Evolutionary conservation across 176 grass and related monocot species (phyloP).

Genomic region (Musa beccarii): DNA sequence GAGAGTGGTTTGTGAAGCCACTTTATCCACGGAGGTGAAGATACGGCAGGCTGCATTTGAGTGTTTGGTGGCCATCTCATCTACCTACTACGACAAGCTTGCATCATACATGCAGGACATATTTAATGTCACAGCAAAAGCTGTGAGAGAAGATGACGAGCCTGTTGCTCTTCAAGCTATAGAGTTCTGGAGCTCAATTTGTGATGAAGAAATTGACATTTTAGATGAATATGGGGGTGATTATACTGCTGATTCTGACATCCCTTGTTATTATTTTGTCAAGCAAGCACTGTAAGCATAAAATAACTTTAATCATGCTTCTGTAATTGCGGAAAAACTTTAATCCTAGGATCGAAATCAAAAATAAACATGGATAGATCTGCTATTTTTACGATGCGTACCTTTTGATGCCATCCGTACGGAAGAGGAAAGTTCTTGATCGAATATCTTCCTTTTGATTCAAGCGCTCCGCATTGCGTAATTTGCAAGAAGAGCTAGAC

Average conservation of each 20-base stretch:
- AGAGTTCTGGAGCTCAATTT: slow-evolving; percentile 14
- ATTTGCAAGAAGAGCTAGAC: no score
- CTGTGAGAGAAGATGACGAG: slow-evolving; percentile 17
- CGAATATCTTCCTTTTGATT: no score
- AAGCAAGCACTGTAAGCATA: slow-evolving; percentile 12
- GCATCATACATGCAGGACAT: slow-evolving; percentile 19
- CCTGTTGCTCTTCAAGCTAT: slow-evolving; percentile 19
- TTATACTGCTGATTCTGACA: slow-evolving; percentile 9
- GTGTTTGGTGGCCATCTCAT: slow-evolving; percentile 17
- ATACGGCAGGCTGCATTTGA: slow-evolving; percentile 14
- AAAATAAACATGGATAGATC: no score
- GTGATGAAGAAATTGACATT: slow-evolving; percentile 18
- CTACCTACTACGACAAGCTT: slow-evolving; percentile 13
- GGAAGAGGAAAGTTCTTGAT: no score
- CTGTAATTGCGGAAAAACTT: no score
- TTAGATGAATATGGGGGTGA: slow-evolving; percentile 14
- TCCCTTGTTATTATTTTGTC: slow-evolving; percentile 17
- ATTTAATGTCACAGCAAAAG: slow-evolving; percentile 11
- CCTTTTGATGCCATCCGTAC: no score
- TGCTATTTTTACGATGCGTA: no score
- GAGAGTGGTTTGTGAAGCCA: slow-evolving; percentile 21
- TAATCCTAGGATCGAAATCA: no score
- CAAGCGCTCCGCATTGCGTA: no score
- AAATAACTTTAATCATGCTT: no score
- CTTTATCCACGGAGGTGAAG: neutral